These are phyloP conservation scores for Leptographium radiaticola DNA, from an alignment of 2,329 filamentous ascomycete genomes.

Conservation along the genomic window DNA sequence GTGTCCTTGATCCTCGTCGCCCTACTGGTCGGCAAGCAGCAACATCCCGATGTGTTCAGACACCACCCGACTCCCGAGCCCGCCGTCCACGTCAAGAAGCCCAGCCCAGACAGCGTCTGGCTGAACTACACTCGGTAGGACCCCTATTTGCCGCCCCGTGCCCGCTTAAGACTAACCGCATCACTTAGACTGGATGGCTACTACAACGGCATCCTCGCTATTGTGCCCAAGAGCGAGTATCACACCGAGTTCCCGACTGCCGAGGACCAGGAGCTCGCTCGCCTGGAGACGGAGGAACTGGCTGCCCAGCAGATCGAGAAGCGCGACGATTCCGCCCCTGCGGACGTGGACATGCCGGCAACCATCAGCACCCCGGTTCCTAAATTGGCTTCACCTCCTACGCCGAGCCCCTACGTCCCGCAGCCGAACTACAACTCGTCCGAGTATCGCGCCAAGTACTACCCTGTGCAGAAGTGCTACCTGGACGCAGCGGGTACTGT, in stretches of 20 bases:
- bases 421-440: slow-evolving; percentile 51
- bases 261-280: slow-evolving; percentile 9
- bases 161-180: background rate
- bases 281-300: background rate
- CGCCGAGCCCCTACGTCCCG: slow-evolving; percentile 46
- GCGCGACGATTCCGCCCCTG: background rate
- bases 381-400: slow-evolving; percentile 21
- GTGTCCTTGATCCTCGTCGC: slow-evolving; percentile 11
- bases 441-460: slow-evolving; percentile 39
- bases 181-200: slow-evolving; percentile 59
- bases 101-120: slow-evolving; percentile 18
- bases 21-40: slow-evolving; percentile 11
- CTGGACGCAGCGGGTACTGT: slow-evolving; percentile 46
- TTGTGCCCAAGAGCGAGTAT: slow-evolving; percentile 52
- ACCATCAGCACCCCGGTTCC: too few relatives aligned
- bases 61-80: slow-evolving; percentile 13
- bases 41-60: slow-evolving; percentile 11
- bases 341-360: background rate
- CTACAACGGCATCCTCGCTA: slow-evolving; percentile 60
- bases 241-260: slow-evolving; percentile 58
- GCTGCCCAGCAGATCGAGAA: background rate
- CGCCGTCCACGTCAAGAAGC: slow-evolving; percentile 12
- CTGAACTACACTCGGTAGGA: slow-evolving; percentile 28
- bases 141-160: background rate
- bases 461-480: slow-evolving; percentile 46